These are phyloP conservation scores for Phytophthora citrophthora DNA, from an alignment of 352 stramenopile genomes.

Conservation along the genomic window DNA sequence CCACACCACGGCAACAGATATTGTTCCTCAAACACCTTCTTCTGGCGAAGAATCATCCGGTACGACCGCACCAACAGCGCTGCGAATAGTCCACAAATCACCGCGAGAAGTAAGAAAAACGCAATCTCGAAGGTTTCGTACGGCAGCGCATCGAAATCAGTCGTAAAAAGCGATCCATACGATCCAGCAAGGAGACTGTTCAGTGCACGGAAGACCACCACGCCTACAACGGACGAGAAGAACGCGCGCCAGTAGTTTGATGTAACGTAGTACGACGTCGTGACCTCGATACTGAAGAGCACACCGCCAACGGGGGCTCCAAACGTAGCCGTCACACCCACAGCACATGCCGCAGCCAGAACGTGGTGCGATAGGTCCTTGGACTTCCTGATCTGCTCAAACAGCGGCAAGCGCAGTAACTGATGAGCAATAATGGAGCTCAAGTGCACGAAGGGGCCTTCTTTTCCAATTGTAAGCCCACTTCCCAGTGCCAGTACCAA, in stretches of 20 bases:
- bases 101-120: conserved; percentile 81
- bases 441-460: conserved; percentile 84
- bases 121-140: conserved; percentile 80
- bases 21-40: conserved; percentile 46
- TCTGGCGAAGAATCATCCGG: conserved; percentile 52
- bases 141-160: conserved; percentile 70
- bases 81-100: conserved; percentile 84
- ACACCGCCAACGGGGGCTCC: conserved; percentile 78
- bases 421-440: conserved; percentile 79
- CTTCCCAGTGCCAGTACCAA: conserved; percentile 72
- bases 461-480: conserved; percentile 77
- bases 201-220: conserved; percentile 84
- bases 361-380: conserved; percentile 75
- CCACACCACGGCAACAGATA: conserved; percentile 28
- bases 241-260: conserved; percentile 92
- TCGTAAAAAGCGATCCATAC: conserved; percentile 81
- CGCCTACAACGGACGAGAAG: conserved; percentile 87
- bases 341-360: conserved; percentile 68
- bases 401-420: conserved; percentile 60
- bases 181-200: conserved; percentile 66
- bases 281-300: conserved; percentile 86
- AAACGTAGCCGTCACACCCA: conserved; percentile 84
- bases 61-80: conserved; percentile 81
- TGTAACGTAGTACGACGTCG: conserved; percentile 88
- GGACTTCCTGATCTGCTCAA: conserved; percentile 63